Percentiles rank a stretch among this genome's conserved stretches.
phyloP scores from a whole-genome alignment of 352 stramenopile species.

The Phytophthora fragariae region DNA sequence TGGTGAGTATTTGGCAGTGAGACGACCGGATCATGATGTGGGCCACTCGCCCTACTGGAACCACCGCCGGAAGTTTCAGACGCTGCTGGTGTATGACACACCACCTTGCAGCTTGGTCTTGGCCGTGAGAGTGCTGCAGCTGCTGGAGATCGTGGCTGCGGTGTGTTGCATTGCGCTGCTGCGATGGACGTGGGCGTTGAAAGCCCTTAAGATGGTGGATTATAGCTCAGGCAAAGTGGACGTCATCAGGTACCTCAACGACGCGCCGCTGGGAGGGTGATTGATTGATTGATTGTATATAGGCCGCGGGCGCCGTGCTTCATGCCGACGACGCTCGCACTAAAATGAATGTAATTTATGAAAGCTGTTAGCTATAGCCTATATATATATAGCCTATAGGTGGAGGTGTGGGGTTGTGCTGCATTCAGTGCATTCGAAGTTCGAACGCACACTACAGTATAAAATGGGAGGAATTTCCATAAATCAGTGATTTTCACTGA shows the following conservation, averaged over 20 bases:
- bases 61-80: constrained; percentile 43
- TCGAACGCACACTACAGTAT: neutral
- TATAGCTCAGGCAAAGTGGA: constrained; percentile 26
- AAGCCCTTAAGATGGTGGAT: constrained; percentile 11
- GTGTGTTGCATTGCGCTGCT: constrained; percentile 30
- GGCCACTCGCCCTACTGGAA: constrained; percentile 50
- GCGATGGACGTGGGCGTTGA: constrained; percentile 30
- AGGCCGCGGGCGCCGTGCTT: neutral
- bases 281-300: constrained; percentile 25
- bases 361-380: constrained; percentile 10
- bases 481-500: no score
- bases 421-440: neutral
- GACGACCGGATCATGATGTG: constrained; percentile 30
- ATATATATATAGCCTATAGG: no score
- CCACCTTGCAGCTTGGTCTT: constrained; percentile 37
- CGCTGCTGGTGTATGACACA: constrained; percentile 27
- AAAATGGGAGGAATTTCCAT: no score
- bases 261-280: neutral
- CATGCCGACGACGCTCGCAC: neutral
- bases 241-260: neutral
- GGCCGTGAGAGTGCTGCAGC: constrained; percentile 27
- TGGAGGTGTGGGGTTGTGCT: neutral
- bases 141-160: constrained; percentile 38
- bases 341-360: constrained; percentile 49
- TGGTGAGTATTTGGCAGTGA: constrained; percentile 43